These are phyloP conservation scores for Crithidia thermophila DNA, from an alignment of 208 protist species.

Conservation along the genomic window DNA sequence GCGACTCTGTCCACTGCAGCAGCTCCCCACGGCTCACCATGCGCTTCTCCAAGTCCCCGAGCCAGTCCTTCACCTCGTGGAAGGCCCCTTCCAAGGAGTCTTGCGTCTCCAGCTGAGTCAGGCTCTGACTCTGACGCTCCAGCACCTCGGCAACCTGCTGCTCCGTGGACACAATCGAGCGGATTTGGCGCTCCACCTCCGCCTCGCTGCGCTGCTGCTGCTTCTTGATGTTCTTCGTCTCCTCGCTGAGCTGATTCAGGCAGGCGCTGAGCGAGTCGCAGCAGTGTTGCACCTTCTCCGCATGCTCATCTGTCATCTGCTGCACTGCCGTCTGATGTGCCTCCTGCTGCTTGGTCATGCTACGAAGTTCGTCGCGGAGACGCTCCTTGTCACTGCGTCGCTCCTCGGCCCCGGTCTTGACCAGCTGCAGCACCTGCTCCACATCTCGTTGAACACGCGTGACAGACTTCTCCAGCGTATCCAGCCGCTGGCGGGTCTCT, in stretches of 20 bases:
- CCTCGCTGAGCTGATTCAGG: slow-evolving; percentile 13
- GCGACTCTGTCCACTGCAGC: slow-evolving; percentile 40
- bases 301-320: background rate
- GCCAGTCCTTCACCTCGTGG: slow-evolving; percentile 86
- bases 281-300: slow-evolving; percentile 2
- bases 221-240: slow-evolving; percentile 4
- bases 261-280: slow-evolving; percentile 3
- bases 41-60: slow-evolving; percentile 72
- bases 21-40: slow-evolving; percentile 64
- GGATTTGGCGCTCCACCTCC: slow-evolving; percentile 19
- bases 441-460: slow-evolving; percentile 17
- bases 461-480: slow-evolving; percentile 9
- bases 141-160: slow-evolving; percentile 21
- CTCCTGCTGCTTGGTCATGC: slow-evolving; percentile 6
- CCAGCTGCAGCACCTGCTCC: background rate
- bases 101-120: slow-evolving; percentile 44
- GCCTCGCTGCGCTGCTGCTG: slow-evolving; percentile 9
- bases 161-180: slow-evolving; percentile 12
- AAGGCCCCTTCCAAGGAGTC: slow-evolving; percentile 59
- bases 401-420: background rate
- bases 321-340: background rate
- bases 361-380: background rate
- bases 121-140: slow-evolving; percentile 37
- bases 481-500: slow-evolving; percentile 19
- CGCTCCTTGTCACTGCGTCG: background rate